These are phyloP conservation scores for Podaxis sp. DNA, from an alignment of 768 basidiomycete genomes.

Conservation along the genomic window DNA sequence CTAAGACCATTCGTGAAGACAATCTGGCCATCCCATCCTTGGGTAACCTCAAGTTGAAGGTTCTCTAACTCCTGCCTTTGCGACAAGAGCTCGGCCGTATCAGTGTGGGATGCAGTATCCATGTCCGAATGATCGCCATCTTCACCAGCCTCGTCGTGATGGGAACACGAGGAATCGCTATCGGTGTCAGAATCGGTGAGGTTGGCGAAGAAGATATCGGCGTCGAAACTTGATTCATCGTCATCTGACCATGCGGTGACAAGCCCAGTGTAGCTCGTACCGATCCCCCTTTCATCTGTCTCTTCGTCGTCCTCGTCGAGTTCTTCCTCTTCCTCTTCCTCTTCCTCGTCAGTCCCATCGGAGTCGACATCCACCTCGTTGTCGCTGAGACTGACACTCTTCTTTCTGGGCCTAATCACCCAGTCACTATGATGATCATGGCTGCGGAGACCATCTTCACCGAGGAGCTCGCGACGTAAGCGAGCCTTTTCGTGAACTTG, in stretches of 20 bases:
- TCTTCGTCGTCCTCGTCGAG: conserved; percentile 44
- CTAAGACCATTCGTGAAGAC: conserved; percentile 65
- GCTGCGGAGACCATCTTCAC: conserved; percentile 41
- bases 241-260: conserved; percentile 79
- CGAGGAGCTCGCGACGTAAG: conserved; percentile 57
- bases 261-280: conserved; percentile 53
- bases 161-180: conserved; percentile 12
- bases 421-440: conserved; percentile 41
- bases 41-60: conserved; percentile 63
- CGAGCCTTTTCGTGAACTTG: conserved; percentile 51
- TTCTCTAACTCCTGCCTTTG: conserved; percentile 32
- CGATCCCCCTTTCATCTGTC: conserved; percentile 22
- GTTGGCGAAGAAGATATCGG: conserved; percentile 81
- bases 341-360: conserved; percentile 60
- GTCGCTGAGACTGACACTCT: conserved; percentile 64
- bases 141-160: conserved; percentile 30
- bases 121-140: conserved; percentile 39
- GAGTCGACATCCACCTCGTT: conserved; percentile 64
- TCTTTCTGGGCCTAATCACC: conserved; percentile 69
- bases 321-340: conserved; percentile 47
- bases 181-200: conserved; percentile 32
- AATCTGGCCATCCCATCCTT: conserved; percentile 75
- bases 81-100: conserved; percentile 28
- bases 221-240: conserved; percentile 78
- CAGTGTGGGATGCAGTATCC: conserved; percentile 30